These are phyloP conservation scores for Agarophyton chilense DNA, from an alignment of 23 red algal genomes.

Conservation along the genomic window DNA sequence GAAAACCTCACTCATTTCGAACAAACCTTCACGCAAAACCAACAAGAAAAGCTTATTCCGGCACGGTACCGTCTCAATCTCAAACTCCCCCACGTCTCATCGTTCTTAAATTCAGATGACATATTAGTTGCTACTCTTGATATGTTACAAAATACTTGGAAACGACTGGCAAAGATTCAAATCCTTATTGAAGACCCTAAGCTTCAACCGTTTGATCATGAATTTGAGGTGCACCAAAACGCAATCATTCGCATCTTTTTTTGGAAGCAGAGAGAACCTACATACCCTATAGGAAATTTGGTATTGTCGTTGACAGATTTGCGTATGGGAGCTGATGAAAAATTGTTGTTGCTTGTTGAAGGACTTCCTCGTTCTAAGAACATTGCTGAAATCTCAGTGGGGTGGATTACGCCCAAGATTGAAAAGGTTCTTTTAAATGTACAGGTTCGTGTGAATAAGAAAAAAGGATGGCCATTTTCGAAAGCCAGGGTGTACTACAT, in stretches of 20 bases:
- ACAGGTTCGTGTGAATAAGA: constrained; percentile 9
- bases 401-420: constrained; percentile 9
- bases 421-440: constrained; percentile 11
- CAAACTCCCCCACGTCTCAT: background rate
- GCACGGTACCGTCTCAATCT: background rate
- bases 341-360: background rate
- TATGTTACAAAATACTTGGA: background rate
- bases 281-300: background rate
- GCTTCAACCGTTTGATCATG: constrained; percentile 12
- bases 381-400: background rate
- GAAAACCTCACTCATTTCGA: background rate
- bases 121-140: background rate
- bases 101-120: background rate
- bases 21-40: background rate
- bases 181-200: background rate
- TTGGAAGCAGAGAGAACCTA: background rate
- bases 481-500: constrained; percentile 33
- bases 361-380: background rate
- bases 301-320: background rate
- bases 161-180: background rate
- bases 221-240: background rate
- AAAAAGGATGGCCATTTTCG: constrained; percentile 58
- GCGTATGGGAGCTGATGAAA: background rate
- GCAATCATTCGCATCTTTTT: background rate
- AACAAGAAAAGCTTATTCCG: background rate